Base-by-base conservation (phyloP, 257 asterid genomes). In the Solanum chilense region DNA sequence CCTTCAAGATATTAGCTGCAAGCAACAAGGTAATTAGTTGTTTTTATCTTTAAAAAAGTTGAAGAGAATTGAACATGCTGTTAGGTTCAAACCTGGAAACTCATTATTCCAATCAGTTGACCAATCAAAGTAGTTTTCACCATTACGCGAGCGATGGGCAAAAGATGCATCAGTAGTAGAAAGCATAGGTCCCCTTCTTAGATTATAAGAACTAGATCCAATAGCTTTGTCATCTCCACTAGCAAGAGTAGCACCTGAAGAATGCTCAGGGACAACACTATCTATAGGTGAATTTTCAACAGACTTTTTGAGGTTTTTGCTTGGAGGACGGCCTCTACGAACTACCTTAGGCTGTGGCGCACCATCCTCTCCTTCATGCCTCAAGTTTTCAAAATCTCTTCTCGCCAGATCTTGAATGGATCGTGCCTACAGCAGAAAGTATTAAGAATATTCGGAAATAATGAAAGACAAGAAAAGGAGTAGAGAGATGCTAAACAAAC, bases 251-350 rank as follows among this genome's bases (percentile, higher is more conserved):
- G 93, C 90, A 77, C 89, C 95, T 1, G 98, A 89, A 86, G 98
- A 89, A 80, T 88, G 91, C 70, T 93, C 98, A 15, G 86, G 88
- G 88, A 87, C 93, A 66, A 87, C 93, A 88, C 93, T 92, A 31
- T 91, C 96, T 41, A 80, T 86, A 47, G 95, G 97, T 58, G 97
- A 90, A 7, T 91, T 88, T 47, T 93, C 98, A 7, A 89, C 69
- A 86, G 91, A 29, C 91, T 93, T 95, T 89, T 94, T 95, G 87
- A 90, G 87, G 91, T 90, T 95, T 90, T 96, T 97, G 88, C 90
- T 89, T 8, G 99, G 99, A 25, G 99, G 99, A 87, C 99, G 91
- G 87, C 99, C 99, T 91, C 99, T 93, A 60, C 99, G 92, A 58
- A 97, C 99, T 35, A 97, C 92, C 92, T 95, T 97, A 4, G 98